These are phyloP conservation scores for Prunella vulgaris DNA, from an alignment of 257 asterid genomes.

Conservation along the genomic window DNA sequence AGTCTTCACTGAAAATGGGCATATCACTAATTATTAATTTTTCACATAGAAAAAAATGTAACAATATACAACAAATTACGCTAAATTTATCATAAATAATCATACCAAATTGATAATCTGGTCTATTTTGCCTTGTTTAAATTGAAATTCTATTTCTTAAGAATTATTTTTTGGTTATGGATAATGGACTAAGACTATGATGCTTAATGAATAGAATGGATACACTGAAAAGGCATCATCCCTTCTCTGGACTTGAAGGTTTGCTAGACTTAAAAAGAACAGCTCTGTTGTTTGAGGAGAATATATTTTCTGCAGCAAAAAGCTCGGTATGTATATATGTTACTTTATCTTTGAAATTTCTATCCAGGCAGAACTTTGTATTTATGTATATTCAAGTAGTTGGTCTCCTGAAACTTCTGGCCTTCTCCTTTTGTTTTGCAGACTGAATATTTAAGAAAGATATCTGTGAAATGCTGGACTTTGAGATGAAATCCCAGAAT, in stretches of 20 bases:
- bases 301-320: constrained; percentile 66
- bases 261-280: constrained; percentile 70
- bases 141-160: background rate
- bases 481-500: background rate
- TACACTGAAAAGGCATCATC: constrained; percentile 82
- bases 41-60: too few relatives aligned
- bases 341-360: constrained; percentile 10
- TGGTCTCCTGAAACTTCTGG: constrained; percentile 2
- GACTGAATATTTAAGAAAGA: background rate
- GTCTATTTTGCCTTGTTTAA: too few relatives aligned
- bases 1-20: too few relatives aligned
- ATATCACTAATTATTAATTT: too few relatives aligned
- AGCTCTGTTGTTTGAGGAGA: constrained; percentile 81
- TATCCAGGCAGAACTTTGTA: background rate
- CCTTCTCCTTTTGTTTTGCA: background rate
- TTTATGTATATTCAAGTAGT: background rate
- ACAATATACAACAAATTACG: too few relatives aligned
- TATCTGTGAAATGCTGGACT: background rate
- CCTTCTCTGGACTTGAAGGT: constrained; percentile 76
- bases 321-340: constrained; percentile 51
- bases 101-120: too few relatives aligned
- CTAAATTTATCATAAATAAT: too few relatives aligned
- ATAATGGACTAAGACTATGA: constrained; percentile 11
- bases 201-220: constrained; percentile 53
- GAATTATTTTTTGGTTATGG: background rate